phyloP scores from a whole-genome alignment of 2,329 filamentous ascomycete species.

The Tolypocladium guangdongense region DNA sequence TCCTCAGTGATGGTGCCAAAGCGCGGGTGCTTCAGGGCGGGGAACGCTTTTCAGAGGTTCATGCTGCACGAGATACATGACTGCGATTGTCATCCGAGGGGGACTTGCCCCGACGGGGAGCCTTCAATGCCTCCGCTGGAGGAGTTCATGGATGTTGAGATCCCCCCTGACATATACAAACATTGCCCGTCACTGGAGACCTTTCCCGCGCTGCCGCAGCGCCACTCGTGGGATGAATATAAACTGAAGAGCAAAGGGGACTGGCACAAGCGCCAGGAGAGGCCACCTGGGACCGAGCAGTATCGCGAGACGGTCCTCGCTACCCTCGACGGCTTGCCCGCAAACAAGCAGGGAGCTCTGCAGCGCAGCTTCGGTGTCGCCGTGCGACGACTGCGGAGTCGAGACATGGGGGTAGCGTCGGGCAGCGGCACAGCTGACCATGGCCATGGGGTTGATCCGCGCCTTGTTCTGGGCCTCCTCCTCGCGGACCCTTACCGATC shows the following conservation, averaged over 20 bases:
- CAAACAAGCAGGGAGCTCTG: neutral
- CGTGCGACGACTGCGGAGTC: neutral
- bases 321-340: neutral
- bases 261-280: neutral
- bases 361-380: neutral
- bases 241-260: neutral
- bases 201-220: neutral
- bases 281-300: too few species aligned
- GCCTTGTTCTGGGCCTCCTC: neutral
- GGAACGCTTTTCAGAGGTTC: too few species aligned
- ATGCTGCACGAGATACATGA: neutral
- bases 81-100: neutral
- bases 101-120: neutral
- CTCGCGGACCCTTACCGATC: neutral
- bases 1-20: too few species aligned
- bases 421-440: neutral
- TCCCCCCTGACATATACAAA: neutral
- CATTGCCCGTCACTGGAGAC: neutral
- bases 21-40: neutral
- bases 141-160: neutral
- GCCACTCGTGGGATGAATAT: neutral
- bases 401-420: neutral
- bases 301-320: neutral
- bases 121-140: neutral
- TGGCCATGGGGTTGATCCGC: neutral